Conservation (phyloP, 169 alveolate species). For the Cryptosporidium ryanae region DNA sequence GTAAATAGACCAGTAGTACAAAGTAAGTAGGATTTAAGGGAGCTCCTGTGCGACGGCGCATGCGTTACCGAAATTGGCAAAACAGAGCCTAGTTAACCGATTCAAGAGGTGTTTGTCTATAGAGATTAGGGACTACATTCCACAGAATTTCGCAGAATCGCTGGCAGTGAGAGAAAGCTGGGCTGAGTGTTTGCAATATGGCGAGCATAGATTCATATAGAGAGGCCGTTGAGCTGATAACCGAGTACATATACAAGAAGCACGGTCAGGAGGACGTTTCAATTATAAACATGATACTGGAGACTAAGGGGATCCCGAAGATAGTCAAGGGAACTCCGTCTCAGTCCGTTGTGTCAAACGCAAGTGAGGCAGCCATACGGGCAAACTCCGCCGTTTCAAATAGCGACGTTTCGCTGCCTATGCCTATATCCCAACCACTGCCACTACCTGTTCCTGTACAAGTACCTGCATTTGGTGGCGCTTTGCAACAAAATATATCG, state of each 20-base stretch:
- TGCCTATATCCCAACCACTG: background rate
- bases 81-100: too few species aligned
- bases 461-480: background rate
- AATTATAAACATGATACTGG: constrained; percentile 42
- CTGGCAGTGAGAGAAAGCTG: too few species aligned
- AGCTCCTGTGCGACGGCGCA: too few species aligned
- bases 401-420: background rate
- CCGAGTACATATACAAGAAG: constrained; percentile 37
- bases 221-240: constrained; percentile 39
- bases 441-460: background rate
- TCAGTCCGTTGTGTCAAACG: background rate
- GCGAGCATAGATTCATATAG: constrained; percentile 19
- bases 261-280: constrained; percentile 62
- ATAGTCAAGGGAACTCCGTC: background rate
- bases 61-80: too few species aligned
- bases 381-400: background rate
- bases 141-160: too few species aligned
- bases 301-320: constrained; percentile 59
- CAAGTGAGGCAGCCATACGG: background rate
- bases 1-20: too few species aligned
- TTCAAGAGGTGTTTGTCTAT: too few species aligned
- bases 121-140: too few species aligned
- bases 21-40: too few species aligned
- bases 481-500: background rate
- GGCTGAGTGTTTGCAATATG: background rate